Evolutionary conservation across 176 grass and related monocot genomes (phyloP).

Genomic region (Triticum dicoccoides): DNA sequence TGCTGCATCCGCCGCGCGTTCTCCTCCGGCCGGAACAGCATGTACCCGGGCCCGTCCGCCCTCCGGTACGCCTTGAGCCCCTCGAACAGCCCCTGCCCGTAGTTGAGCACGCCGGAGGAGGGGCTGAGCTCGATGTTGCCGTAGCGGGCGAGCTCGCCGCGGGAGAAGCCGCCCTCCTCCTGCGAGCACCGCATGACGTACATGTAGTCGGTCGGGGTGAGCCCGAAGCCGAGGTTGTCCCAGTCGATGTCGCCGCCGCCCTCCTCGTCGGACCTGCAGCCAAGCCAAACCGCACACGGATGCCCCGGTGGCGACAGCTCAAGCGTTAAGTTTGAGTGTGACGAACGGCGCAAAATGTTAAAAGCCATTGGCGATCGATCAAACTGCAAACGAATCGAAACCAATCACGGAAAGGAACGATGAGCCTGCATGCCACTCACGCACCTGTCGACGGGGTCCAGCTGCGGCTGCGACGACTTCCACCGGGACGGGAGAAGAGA

Average conservation of each 20-base stretch:
- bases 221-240: constrained; percentile 80
- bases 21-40: constrained; percentile 88
- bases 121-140: constrained; percentile 97
- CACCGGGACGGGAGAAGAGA: constrained; percentile 19
- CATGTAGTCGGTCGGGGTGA: constrained; percentile 82
- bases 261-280: constrained; percentile 65
- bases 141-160: constrained; percentile 67
- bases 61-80: constrained; percentile 79
- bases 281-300: background rate
- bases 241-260: constrained; percentile 62
- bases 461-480: constrained; percentile 46
- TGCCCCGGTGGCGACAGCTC: background rate
- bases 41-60: constrained; percentile 33
- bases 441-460: constrained; percentile 34
- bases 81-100: constrained; percentile 91
- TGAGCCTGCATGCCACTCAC: background rate
- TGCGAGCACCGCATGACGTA: constrained; percentile 67
- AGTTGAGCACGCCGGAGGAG: constrained; percentile 84
- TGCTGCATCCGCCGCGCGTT: constrained; percentile 78
- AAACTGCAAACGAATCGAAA: no score
- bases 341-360: background rate
- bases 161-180: constrained; percentile 34
- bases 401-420: background rate
- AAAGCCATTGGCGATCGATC: no score
- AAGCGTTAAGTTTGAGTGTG: background rate